Base-by-base conservation (phyloP, 2,329 filamentous ascomycete genomes). In the Colletotrichum horii region DNA sequence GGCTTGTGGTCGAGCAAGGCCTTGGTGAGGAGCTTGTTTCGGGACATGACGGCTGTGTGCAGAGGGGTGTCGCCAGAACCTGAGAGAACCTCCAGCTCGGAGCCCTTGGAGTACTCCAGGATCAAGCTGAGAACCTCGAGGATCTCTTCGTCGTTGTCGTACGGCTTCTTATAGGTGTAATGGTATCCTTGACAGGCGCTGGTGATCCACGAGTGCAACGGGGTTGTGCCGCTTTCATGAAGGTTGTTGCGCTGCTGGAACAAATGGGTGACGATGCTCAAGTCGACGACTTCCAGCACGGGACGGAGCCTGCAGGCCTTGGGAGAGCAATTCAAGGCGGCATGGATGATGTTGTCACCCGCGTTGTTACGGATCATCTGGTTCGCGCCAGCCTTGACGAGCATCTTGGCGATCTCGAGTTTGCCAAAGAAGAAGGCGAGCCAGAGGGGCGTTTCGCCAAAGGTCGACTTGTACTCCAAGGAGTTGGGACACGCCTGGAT, bases 321-420 rank as follows among this genome's bases (percentile, higher is more conserved):
- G 14, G 86, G 86, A 4, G 76, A 79, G 28, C 78, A 80, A 5
- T 74, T 70, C 14, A 86, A 79, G 8, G 92, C 87, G 4, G 88
- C 85, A 80, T 97, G 95, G 2, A 96, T 77, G 19, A 96, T 85
- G 79, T 96, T 97, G 78, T 91, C 88, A 14, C 91, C 91, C 4
- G 84, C 81, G 12, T 84, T 84, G 80, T 95, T 93, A 28, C 92
- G 92, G 38, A 85, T 85, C 1, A 91, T 90, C 80, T 95, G 93
- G 80, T 97, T 91, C 3, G 94, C 94, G 4, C 94, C 94, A 30
- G 90, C 91, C 2, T 89, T 85, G 66, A 96, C 88, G 43, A 98
- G 88, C 1, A 91, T 85, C 79, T 91, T 90, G 19, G 90, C 89
- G 24, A 90, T 89, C 3, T 91, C 85, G 19, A 88, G 79, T 24